These are phyloP conservation scores for Cordyceps militaris DNA, from an alignment of 2,329 filamentous ascomycete species.

Conservation along the genomic window DNA sequence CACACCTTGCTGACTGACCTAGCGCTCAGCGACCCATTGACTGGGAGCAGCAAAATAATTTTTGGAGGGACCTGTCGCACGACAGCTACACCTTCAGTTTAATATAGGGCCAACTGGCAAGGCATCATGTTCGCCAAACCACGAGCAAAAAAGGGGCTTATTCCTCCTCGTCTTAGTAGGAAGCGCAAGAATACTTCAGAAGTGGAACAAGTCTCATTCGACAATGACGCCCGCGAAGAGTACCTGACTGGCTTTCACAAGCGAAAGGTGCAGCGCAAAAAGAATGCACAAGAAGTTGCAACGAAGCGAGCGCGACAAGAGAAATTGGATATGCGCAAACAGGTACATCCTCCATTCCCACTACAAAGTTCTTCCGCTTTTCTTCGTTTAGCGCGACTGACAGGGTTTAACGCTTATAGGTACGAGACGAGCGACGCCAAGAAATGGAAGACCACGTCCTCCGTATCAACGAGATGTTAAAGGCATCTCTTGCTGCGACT, in stretches of 20 bases:
- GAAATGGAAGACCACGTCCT: slow-evolving; percentile 78
- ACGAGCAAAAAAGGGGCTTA: slow-evolving; percentile 49
- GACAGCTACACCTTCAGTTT: background rate
- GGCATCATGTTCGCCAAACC: slow-evolving; percentile 47
- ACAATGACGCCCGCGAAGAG: slow-evolving; percentile 69
- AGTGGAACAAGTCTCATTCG: slow-evolving; percentile 80
- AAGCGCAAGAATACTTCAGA: slow-evolving; percentile 54
- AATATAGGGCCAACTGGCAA: background rate
- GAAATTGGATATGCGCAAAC: slow-evolving; percentile 63
- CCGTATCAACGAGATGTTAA: slow-evolving; percentile 64
- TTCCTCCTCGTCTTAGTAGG: slow-evolving; percentile 55
- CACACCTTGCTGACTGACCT: slow-evolving; percentile 20
- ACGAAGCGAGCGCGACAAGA: slow-evolving; percentile 72
- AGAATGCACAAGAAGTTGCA: slow-evolving; percentile 76
- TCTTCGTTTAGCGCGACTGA: background rate
- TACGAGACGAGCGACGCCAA: slow-evolving; percentile 73
- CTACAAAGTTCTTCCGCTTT: slow-evolving; percentile 8
- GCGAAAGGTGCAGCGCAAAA: slow-evolving; percentile 78
- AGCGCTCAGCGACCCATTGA: too few species aligned
- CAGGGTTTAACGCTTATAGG: slow-evolving; percentile 38
- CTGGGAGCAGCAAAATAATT: slow-evolving; percentile 5
- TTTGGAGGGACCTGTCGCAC: slow-evolving; percentile 2
- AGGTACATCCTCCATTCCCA: slow-evolving; percentile 45
- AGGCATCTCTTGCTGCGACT: slow-evolving; percentile 49
- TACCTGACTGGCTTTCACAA: slow-evolving; percentile 96